Evolutionary conservation across 2,329 filamentous ascomycete species (phyloP), one percentile per base, ranked within the genome.

Genomic region (Claviceps africana): DNA sequence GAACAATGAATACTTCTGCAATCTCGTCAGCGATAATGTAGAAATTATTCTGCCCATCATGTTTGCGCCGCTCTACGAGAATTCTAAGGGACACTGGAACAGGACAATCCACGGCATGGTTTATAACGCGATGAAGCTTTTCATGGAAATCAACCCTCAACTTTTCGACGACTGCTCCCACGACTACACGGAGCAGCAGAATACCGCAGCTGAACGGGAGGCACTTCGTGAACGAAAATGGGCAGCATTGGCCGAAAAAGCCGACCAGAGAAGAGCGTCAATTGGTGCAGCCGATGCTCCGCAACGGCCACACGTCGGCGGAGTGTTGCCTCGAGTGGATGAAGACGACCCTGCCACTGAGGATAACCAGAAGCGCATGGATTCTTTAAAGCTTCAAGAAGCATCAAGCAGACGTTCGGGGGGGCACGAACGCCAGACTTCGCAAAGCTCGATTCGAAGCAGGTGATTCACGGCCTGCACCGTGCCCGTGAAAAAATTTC

Each of bases 1-100:
- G 93, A 98, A 98, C 76, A 98, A 98, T 65, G 93, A 98, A 68
- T 98, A 98, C 68, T 98, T 98, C 72, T 98, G 93, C 76, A 98
- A 97, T 65, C 77, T 98, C 54, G 93, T 98, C 59, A 96, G 90
- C 73, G 93, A 98, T 71, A 98, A 98, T 62, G 93, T 98, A 52
- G 91, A 97, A 64, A 91, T 95, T 47, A 98, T 98, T 61, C 76
- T 98, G 45, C 93, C 93, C 3, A 98, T 98, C 65, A 98, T 98
- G 93, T 98, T 98, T 71, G 90, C 91, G 28, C 91, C 93, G 2
- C 77, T 98, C 31, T 98, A 96, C 62, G 93, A 98, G 69, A 98
- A 98, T 67, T 97, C 91, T 4, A 98, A 98, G 72, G 91, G 91
- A 11, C 93, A 98, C 65, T 98, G 93, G 93, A 98, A 98, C 66